These are phyloP conservation scores for Gaeumannomyces tritici DNA, from an alignment of 2,329 filamentous ascomycete genomes.

Conservation along the genomic window DNA sequence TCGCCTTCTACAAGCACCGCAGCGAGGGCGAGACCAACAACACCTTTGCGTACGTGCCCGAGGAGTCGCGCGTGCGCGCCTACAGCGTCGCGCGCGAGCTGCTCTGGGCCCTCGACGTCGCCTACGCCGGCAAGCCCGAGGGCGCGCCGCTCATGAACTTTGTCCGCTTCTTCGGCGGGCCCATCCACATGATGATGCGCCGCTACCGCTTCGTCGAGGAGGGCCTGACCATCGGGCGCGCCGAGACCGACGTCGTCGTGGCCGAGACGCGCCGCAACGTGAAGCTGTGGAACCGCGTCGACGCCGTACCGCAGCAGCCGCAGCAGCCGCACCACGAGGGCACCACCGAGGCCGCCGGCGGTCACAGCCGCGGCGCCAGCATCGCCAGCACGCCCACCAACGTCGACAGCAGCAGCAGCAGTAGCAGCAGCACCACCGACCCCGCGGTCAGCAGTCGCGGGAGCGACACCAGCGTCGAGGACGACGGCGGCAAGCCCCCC, in stretches of 20 bases:
- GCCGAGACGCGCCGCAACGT: conserved; percentile 13
- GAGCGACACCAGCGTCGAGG: no score
- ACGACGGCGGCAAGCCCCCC: no score
- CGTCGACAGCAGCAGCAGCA: no score
- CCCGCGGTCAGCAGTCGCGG: no score
- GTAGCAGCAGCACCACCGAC: no score
- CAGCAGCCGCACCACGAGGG: no score
- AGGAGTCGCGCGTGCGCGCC: conserved; percentile 12
- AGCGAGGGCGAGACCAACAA: conserved; percentile 22
- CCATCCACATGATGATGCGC: conserved; percentile 23
- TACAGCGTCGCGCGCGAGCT: conserved; percentile 17
- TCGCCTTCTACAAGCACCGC: conserved; percentile 23
- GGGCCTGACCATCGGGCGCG: conserved; percentile 16
- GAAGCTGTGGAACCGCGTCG: conserved; percentile 21
- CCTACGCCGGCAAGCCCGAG: conserved; percentile 7
- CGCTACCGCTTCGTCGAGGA: conserved; percentile 24
- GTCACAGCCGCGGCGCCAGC: no score
- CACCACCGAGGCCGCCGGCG: no score
- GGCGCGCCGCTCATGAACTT: conserved; percentile 11
- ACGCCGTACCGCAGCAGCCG: no score
- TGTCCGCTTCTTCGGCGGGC: conserved; percentile 19
- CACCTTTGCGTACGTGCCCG: conserved; percentile 19
- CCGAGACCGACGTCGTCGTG: conserved; percentile 15
- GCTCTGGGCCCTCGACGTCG: conserved; percentile 22
- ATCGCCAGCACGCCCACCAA: no score